A percentile compares a stretch with the other conserved stretches of the same genome.
Evolutionary conservation across 148 eudicot species (phyloP).

Genomic region (Chenopodium album): DNA sequence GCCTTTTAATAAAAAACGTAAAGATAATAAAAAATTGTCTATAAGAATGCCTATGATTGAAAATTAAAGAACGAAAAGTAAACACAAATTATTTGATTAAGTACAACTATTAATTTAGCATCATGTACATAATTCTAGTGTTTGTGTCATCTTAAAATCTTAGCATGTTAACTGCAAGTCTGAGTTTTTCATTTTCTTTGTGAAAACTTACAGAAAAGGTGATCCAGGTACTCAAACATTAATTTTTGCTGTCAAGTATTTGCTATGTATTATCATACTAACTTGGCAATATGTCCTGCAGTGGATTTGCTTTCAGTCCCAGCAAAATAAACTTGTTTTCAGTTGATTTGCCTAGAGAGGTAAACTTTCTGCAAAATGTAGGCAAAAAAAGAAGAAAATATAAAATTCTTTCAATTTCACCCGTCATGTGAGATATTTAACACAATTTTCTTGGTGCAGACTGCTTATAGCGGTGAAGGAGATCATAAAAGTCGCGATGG

Average conservation of each 20-base stretch:
- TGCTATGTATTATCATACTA: not conserved
- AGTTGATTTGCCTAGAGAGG: slow-evolving; percentile 54
- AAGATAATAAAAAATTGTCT: not conserved
- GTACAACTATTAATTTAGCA: not conserved
- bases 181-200: not conserved
- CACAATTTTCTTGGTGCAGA: slow-evolving; percentile 27
- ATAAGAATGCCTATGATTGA: not conserved
- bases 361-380: slow-evolving; percentile 25
- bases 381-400: not conserved
- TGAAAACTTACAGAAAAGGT: not conserved
- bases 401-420: not conserved
- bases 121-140: not conserved
- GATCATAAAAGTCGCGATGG: slow-evolving; percentile 23
- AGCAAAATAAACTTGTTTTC: slow-evolving; percentile 72
- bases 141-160: not conserved
- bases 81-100: not conserved
- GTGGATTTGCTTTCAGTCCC: slow-evolving; percentile 60
- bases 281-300: slow-evolving; percentile 36
- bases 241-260: not conserved
- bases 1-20: not conserved
- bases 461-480: slow-evolving; percentile 28
- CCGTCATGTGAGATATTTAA: not conserved
- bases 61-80: not conserved
- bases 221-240: not conserved
- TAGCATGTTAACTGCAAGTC: no score